Base-by-base conservation (phyloP, 176 grass and related monocot species). In the Pontederia paniculata region DNA sequence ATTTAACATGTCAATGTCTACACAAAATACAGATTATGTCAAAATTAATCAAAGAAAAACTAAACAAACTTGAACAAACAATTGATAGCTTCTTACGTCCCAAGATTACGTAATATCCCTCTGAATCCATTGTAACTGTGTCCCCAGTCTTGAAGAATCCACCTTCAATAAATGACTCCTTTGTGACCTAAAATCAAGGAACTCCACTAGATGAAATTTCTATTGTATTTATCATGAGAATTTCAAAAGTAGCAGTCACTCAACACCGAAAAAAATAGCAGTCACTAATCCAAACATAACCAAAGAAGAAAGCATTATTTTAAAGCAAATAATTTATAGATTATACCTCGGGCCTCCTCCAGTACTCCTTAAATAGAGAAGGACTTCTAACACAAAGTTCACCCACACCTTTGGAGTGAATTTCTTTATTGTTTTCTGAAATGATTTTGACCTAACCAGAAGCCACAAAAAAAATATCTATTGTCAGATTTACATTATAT, bases 101-200 rank as follows among this genome's bases (percentile, higher is more conserved):
- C 76, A 97, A 77, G 65, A 97, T 97, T 78, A 68, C 55, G 18
- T 83, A 97, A 60, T 87, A 90, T 43, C 91, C 86, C 54, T 97
- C 83, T 48, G 84, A 56, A 69, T 97, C 86, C 16, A 87, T 20
- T 63, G 86, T 87, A 73, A 90, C 91, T 17, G 86, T 97, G 73
- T 97, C 91, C 42, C 91, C 86, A 60, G 86, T 97, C 73, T 84
- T 97, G 71, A 97, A 97, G 64, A 84, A 97, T 3, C 91, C 91
- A 72, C 76, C 86, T 44, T 78, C 65, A 52, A 67, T 87, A 74
- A 97, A 87, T 62, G 91, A 90, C 67, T 79, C 82, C 53, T 68
- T 58, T 17, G 91, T 97, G 71, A 76, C 73, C 91, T 97, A 72
- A 54, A 86, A 74, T 56, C 21, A 55, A 45, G 49, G 63, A 45